A percentile compares a stretch with the other conserved stretches of the same genome.
Evolutionary conservation across 75 land plant genomes (phyloP).

Genomic region (Larix kaempferi): DNA sequence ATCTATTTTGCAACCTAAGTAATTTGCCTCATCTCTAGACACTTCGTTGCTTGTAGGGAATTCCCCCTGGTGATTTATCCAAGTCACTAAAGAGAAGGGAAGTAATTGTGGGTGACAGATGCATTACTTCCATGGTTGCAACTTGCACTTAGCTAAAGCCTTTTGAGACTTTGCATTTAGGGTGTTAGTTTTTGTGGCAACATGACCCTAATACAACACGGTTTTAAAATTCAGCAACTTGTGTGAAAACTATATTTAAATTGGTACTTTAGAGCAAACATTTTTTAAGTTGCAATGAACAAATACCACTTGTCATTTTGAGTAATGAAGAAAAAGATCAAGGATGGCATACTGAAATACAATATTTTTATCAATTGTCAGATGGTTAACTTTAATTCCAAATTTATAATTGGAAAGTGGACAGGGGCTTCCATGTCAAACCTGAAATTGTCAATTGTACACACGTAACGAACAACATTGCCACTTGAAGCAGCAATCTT

Average conservation of each 20-base stretch:
- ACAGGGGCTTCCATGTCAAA: not conserved
- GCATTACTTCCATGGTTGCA: too few relatives aligned
- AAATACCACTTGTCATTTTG: not conserved
- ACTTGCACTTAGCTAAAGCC: too few relatives aligned
- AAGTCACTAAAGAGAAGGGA: too few relatives aligned
- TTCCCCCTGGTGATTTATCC: too few relatives aligned
- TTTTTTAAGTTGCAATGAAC: not conserved
- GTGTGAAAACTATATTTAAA: not conserved
- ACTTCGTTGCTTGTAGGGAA: too few relatives aligned
- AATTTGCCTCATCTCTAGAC: too few relatives aligned
- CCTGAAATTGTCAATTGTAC: constrained; percentile 62
- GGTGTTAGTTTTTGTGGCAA: too few relatives aligned
- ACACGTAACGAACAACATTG: constrained; percentile 74
- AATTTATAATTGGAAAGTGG: not conserved
- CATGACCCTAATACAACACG: not conserved
- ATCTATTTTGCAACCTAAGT: too few relatives aligned
- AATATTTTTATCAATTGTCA: too few relatives aligned
- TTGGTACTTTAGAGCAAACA: not conserved
- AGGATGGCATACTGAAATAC: not conserved
- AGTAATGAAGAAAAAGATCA: not conserved
- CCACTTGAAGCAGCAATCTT: constrained; percentile 49
- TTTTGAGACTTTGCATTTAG: too few relatives aligned
- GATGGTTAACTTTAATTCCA: not conserved
- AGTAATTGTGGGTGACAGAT: too few relatives aligned
- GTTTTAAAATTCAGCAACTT: not conserved